Conservation (phyloP, 495 filamentous ascomycete species). For the Neurospora tetraspora region DNA sequence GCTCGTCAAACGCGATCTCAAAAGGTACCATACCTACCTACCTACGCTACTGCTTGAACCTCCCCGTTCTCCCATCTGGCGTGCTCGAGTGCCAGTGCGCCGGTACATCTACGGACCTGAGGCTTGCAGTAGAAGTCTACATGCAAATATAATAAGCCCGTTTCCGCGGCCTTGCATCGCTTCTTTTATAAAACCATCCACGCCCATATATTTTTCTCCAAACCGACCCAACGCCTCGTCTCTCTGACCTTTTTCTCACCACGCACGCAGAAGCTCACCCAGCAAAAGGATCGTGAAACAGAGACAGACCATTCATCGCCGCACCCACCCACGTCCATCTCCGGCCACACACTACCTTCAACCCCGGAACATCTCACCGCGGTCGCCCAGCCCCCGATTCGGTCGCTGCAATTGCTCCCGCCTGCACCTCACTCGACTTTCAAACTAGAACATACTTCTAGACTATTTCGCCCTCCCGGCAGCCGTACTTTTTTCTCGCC, state of each 20-base stretch:
- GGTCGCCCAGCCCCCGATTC: conserved; percentile 6
- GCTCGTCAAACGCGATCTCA: not conserved
- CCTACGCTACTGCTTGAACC: not conserved
- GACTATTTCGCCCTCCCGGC: too few species aligned
- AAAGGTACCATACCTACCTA: not conserved
- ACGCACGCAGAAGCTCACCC: not conserved
- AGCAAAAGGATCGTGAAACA: not conserved
- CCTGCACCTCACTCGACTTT: not conserved
- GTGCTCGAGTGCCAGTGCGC: not conserved
- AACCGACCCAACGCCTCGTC: not conserved
- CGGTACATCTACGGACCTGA: not conserved
- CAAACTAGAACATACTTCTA: not conserved
- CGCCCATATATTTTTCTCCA: not conserved
- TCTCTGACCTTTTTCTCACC: not conserved
- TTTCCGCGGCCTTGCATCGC: not conserved
- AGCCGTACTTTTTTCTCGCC: not conserved
- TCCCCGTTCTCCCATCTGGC: not conserved
- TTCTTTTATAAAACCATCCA: not conserved
- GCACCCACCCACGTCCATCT: not conserved
- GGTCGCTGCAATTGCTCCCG: not conserved
- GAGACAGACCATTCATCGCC: not conserved
- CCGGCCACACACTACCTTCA: not conserved
- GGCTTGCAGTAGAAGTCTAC: not conserved
- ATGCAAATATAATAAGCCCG: not conserved
- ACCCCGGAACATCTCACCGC: not conserved